Evolutionary conservation across 208 protist species (phyloP).

Genomic region (Acanthamoeba polyphaga): DNA sequence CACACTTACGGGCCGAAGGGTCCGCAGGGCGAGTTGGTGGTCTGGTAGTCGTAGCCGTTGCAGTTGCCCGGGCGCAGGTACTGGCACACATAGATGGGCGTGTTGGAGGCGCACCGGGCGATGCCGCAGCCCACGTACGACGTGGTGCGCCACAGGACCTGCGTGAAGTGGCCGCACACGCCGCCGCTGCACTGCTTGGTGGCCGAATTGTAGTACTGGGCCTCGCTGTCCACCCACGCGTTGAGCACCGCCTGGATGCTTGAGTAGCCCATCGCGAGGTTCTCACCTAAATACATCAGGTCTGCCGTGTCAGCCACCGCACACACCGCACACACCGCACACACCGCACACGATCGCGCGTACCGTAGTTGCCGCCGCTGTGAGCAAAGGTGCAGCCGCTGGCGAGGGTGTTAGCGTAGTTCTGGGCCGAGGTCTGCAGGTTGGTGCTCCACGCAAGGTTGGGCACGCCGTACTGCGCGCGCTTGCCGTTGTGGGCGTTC

Average conservation of each 20-base stretch:
- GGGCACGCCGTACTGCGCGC: conserved; percentile 1
- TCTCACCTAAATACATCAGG: neutral
- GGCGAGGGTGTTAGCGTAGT: conserved; percentile 14
- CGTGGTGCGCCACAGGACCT: conserved; percentile 60
- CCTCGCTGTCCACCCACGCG: conserved; percentile 12
- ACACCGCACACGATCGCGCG: neutral
- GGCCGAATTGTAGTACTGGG: conserved; percentile 12
- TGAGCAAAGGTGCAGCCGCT: neutral
- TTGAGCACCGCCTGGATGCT: neutral
- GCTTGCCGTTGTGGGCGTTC: conserved; percentile 12
- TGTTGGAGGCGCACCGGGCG: neutral
- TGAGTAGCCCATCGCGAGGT: conserved; percentile 13
- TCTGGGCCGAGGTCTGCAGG: neutral
- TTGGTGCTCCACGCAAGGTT: neutral
- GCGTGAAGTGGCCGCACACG: conserved; percentile 72
- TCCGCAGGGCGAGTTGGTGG: neutral
- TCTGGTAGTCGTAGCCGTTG: conserved; percentile 47
- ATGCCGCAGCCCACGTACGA: conserved; percentile 69
- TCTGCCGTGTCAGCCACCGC: neutral
- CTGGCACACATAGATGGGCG: conserved; percentile 35
- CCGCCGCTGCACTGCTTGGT: conserved; percentile 22
- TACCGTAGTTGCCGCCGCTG: neutral
- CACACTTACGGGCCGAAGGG: neutral
- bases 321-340: neutral
- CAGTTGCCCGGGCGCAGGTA: conserved; percentile 47